phyloP scores from a whole-genome alignment of 2,329 filamentous ascomycete genomes.

The Orbilia brochopaga region DNA sequence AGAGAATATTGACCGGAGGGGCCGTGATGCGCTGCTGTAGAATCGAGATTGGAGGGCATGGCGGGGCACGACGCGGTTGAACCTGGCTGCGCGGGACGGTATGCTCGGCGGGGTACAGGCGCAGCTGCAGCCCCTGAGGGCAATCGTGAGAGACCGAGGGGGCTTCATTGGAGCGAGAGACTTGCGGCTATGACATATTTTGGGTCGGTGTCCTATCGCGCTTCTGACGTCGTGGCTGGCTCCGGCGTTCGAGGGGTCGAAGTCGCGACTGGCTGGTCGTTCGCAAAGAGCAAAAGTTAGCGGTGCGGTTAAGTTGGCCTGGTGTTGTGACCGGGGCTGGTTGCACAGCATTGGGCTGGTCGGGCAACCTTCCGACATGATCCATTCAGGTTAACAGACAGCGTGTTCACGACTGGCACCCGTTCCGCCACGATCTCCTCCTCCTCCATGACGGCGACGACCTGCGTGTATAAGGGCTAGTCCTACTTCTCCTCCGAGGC shows the following conservation, averaged over 20 bases:
- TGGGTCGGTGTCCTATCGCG: not conserved
- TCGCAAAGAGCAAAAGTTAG: conserved; percentile 11
- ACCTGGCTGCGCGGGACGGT: conserved; percentile 15
- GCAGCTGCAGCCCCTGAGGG: conserved; percentile 38
- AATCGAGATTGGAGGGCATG: conserved; percentile 20
- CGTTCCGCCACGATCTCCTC: not conserved
- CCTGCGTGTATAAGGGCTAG: no score
- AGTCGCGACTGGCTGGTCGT: conserved; percentile 21
- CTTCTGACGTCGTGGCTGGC: not conserved
- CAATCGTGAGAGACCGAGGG: conserved; percentile 21
- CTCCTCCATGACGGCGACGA: conserved; percentile 1
- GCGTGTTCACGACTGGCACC: conserved; percentile 46
- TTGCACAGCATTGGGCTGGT: conserved; percentile 25
- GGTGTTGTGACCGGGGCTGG: conserved; percentile 11
- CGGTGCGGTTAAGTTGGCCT: no score
- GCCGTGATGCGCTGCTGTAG: conserved; percentile 38
- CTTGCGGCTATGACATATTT: conserved; percentile 27
- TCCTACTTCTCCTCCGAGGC: no score
- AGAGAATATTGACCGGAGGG: conserved; percentile 40
- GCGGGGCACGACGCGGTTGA: conserved; percentile 35
- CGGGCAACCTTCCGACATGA: conserved; percentile 12
- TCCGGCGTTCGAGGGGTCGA: not conserved
- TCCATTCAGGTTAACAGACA: conserved; percentile 18
- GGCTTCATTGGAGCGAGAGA: conserved; percentile 37
- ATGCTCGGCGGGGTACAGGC: conserved; percentile 2